Conservation (phyloP, 78 protist species). For the Bodo saltans region DNA sequence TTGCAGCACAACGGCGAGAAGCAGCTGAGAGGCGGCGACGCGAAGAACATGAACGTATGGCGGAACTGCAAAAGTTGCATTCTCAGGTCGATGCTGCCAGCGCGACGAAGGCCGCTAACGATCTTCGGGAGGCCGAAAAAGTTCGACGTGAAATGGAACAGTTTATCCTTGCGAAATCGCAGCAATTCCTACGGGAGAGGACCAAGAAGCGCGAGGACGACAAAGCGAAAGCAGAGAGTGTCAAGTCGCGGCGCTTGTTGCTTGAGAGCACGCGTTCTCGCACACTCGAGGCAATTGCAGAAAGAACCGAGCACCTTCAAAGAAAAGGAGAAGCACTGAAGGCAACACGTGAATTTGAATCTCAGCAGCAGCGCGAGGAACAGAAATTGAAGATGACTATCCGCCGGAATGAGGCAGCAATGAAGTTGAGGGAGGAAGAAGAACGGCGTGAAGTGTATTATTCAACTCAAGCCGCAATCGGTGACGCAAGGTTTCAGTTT, state of each 20-base stretch:
- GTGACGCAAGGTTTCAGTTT: not conserved
- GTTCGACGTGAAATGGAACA: not conserved
- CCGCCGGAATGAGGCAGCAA: not conserved
- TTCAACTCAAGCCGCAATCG: not conserved
- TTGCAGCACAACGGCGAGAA: not conserved
- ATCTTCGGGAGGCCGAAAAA: not conserved
- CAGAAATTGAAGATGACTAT: not conserved
- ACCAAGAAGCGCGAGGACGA: not conserved
- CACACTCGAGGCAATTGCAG: not conserved
- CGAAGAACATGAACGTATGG: not conserved
- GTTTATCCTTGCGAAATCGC: not conserved
- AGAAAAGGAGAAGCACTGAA: not conserved
- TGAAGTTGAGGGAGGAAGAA: not conserved
- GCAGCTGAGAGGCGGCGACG: not conserved
- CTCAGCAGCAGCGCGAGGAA: not conserved
- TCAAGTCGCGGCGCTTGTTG: not conserved
- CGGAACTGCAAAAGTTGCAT: not conserved
- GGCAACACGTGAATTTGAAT: not conserved
- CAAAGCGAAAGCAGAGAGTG: not conserved
- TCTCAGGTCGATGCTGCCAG: not conserved
- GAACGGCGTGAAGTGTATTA: not conserved
- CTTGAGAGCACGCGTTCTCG: too few relatives aligned
- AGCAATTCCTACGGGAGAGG: not conserved
- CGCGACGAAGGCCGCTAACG: not conserved
- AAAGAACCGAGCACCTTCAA: not conserved